Conservation (phyloP, 257 asterid species). For the Penstemon newberryi region DNA sequence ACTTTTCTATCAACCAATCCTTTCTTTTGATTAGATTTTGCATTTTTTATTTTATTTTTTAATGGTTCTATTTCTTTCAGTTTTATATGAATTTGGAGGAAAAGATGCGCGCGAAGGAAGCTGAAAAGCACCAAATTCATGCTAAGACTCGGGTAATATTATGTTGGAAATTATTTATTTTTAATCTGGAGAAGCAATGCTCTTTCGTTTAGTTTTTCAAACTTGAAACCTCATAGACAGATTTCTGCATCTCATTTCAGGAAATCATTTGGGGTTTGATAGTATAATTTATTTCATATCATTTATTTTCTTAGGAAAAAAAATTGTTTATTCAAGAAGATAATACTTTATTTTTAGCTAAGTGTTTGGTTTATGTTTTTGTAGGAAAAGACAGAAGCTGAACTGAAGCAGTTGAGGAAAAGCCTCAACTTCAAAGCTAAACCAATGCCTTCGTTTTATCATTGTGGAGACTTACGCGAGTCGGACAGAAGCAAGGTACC, state of each 20-base stretch:
- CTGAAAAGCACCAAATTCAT: constrained; percentile 43
- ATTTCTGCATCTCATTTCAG: background rate
- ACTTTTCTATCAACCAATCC: background rate
- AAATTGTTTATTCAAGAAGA: background rate
- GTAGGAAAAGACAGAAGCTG: constrained; percentile 64
- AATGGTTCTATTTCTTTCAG: constrained; percentile 15
- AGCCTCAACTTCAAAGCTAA: constrained; percentile 73
- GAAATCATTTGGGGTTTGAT: background rate
- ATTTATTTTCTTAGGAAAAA: background rate
- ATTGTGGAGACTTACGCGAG: constrained; percentile 36
- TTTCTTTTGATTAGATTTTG: background rate
- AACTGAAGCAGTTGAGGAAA: constrained; percentile 55
- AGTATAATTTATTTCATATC: background rate
- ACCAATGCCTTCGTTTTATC: constrained; percentile 72
- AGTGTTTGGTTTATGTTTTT: constrained; percentile 16
- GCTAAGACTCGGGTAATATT: constrained; percentile 51
- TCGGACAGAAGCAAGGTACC: constrained; percentile 51
- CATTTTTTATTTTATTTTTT: background rate
- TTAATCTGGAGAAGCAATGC: background rate
- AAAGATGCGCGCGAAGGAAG: constrained; percentile 51
- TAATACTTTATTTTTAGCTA: background rate
- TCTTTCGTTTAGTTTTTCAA: background rate
- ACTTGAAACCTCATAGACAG: background rate
- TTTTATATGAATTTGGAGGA: constrained; percentile 41
- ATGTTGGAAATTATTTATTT: background rate